Base-by-base conservation (phyloP, 345 rosid species). In the Brassica nigra region DNA sequence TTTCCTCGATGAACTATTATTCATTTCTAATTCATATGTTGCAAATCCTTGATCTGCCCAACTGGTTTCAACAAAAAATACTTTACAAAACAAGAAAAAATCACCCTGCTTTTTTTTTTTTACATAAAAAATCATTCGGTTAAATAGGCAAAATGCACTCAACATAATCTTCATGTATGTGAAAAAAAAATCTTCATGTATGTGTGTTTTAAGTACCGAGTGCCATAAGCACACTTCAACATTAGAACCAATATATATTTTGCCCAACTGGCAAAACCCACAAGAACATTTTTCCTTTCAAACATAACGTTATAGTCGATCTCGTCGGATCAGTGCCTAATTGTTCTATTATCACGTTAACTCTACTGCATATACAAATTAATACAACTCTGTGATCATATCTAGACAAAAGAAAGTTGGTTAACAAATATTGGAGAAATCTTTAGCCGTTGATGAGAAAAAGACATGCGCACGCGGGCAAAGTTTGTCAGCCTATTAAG, bases 401-500 rank as follows among this genome's bases (percentile, higher is more conserved):
- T 49, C 36, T 74, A 54, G 47, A 71, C 1, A 31, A 5, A 31
- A 20, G 15, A 49, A 74, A 65, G 12, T 66, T 65, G 55, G 29
- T 75, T 9, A 66, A 6, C 37, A 39, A 59, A 30, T 62, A n/a
- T 15, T 0, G 1, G 4, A 66, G 34, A 34, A 20, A 12, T 7
- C 4, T 3, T 30, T 7, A 5, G 4, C 42, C 59, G 15, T 58
- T 55, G 30, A 37, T 57, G 61, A 12, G 5, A 37, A 73, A 42
- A 16, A 44, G 6, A 55, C 57, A 76, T 4, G 71, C 3, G 39
- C 75, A 70, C 42, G 30, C 10, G 75, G 57, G 5, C 57, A 34
- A 37, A 37, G 27, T 62, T 76, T 54, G 71, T 78, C 72, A 71
- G 71, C 59, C 59, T 52, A 52, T 64, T 76, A 52, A 71, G 44